Percentiles rank a stretch among this genome's conserved stretches.
phyloP scores from a whole-genome alignment of 140 eudicot genomes.

The Flaveria floridana region DNA sequence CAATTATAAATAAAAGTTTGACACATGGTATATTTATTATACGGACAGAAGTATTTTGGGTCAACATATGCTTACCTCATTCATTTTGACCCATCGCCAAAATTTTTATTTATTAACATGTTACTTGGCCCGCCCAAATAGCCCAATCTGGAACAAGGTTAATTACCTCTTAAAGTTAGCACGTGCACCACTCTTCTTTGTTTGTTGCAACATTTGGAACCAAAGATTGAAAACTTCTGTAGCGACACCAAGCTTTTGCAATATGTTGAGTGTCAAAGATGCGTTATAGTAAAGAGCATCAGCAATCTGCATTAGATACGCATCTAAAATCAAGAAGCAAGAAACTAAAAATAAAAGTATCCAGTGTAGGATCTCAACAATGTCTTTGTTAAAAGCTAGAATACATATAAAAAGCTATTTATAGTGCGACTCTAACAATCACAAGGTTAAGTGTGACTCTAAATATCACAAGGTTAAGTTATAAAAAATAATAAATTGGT shows the following conservation, averaged over 20 bases:
- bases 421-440: neutral
- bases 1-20: neutral
- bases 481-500: constrained; percentile 4
- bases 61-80: neutral
- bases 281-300: constrained; percentile 82
- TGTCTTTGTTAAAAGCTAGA: neutral
- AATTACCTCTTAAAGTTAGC: constrained; percentile 69
- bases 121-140: neutral
- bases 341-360: neutral
- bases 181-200: constrained; percentile 55
- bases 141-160: neutral
- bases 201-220: constrained; percentile 91
- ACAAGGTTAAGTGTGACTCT: neutral
- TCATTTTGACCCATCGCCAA: neutral
- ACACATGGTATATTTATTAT: neutral
- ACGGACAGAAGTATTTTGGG: neutral
- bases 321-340: neutral
- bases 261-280: constrained; percentile 50
- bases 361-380: neutral
- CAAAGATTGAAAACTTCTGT: constrained; percentile 70
- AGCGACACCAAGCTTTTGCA: constrained; percentile 76
- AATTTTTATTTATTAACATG: neutral
- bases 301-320: constrained; percentile 53
- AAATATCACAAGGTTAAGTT: neutral
- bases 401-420: neutral